A percentile compares a stretch with the other conserved stretches of the same genome.
phyloP scores from a whole-genome alignment of 106 monocot genomes.

The Vanilla planifolia region DNA sequence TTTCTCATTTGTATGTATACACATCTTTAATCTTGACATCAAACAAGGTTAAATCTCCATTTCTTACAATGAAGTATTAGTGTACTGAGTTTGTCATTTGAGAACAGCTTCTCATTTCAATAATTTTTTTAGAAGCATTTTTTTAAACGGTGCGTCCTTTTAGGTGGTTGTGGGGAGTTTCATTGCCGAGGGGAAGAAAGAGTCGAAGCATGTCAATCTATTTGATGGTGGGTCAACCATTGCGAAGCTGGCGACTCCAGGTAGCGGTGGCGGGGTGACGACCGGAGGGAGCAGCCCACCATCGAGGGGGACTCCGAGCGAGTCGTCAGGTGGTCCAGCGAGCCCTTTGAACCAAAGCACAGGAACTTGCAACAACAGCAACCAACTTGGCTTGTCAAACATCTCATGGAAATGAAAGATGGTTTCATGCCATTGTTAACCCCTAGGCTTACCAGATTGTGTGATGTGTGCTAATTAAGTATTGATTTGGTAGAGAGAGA shows the following conservation, averaged over 20 bases:
- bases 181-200: conserved; percentile 46
- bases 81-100: background rate
- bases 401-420: conserved; percentile 63
- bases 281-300: conserved; percentile 45
- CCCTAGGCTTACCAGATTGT: background rate
- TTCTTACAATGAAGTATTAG: background rate
- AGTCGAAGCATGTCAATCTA: conserved; percentile 21
- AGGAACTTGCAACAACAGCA: conserved; percentile 27
- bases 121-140: background rate
- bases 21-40: too few relatives aligned
- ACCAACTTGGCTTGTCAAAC: conserved; percentile 37
- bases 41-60: too few relatives aligned
- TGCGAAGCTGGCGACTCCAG: conserved; percentile 8
- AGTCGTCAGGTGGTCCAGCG: conserved; percentile 46
- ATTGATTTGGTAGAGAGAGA: background rate
- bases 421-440: background rate
- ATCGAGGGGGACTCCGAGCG: conserved; percentile 55
- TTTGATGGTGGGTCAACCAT: conserved; percentile 14
- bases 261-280: background rate
- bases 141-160: too few relatives aligned
- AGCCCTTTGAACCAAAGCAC: conserved; percentile 54
- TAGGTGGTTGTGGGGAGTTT: conserved; percentile 87
- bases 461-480: conserved; percentile 2
- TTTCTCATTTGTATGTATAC: too few relatives aligned
- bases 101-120: background rate